phyloP scores from a whole-genome alignment of 1,139 yeast genomes.

The Geotrichum phurueaensis region DNA sequence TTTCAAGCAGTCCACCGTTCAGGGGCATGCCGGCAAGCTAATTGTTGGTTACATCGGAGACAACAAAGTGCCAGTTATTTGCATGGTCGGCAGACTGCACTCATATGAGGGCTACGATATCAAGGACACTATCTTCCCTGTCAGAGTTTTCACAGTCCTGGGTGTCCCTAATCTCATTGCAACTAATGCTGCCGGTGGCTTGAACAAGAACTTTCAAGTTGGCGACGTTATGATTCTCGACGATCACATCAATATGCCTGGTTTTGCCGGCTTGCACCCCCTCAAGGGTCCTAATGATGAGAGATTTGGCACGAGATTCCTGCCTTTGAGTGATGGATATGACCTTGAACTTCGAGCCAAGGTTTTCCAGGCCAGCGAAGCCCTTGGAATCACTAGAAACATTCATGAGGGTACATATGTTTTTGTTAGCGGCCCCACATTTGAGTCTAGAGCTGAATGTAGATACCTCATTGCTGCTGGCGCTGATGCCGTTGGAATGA shows the following conservation, averaged over 20 bases:
- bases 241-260: constrained; percentile 88
- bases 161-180: constrained; percentile 59
- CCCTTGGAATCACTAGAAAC: constrained; percentile 49
- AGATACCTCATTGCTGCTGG: constrained; percentile 66
- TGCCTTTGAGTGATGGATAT: constrained; percentile 86
- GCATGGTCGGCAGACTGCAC: constrained; percentile 91
- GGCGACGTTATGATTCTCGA: constrained; percentile 88
- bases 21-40: constrained; percentile 83
- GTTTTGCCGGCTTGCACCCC: constrained; percentile 83
- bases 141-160: constrained; percentile 63
- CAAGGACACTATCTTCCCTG: constrained; percentile 77
- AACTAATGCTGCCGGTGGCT: constrained; percentile 95
- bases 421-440: constrained; percentile 90
- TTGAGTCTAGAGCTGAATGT: constrained; percentile 90
- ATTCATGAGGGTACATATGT: constrained; percentile 84
- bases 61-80: constrained; percentile 70
- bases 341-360: constrained; percentile 56
- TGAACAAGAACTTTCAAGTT: constrained; percentile 56
- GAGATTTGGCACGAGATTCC: constrained; percentile 77
- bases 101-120: constrained; percentile 86
- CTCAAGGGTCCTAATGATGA: constrained; percentile 82
- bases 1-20: constrained; percentile 73
- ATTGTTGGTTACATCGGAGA: constrained; percentile 70
- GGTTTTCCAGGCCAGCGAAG: constrained; percentile 47
- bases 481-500: constrained; percentile 96